Evolutionary conservation across 148 eudicot species (phyloP).

Genomic region (Pouteria glomerata): DNA sequence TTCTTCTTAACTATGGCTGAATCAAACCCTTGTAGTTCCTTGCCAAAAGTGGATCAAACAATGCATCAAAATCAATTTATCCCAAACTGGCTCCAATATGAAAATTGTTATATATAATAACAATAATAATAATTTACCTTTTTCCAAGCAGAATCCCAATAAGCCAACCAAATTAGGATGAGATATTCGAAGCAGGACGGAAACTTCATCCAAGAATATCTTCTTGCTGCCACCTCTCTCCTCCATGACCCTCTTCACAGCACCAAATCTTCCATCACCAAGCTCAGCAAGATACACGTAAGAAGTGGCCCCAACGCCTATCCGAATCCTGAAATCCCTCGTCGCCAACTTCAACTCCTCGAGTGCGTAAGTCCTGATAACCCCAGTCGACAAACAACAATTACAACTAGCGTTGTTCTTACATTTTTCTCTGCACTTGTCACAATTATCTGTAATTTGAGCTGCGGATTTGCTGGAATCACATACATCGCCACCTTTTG

Average conservation of each 20-base stretch:
- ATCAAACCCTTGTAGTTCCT: too few relatives aligned
- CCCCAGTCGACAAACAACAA: constrained; percentile 1
- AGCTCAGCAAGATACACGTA: constrained; percentile 47
- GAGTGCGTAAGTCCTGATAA: constrained; percentile 36
- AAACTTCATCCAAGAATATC: constrained; percentile 49
- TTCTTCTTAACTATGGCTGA: too few relatives aligned
- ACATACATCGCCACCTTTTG: too few relatives aligned
- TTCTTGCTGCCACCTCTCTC: constrained; percentile 49
- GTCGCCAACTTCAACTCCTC: constrained; percentile 44
- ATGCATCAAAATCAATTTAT: too few relatives aligned
- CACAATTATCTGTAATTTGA: too few relatives aligned
- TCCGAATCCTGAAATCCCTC: constrained; percentile 29
- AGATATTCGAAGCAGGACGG: constrained; percentile 49
- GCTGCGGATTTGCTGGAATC: too few relatives aligned
- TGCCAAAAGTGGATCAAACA: too few relatives aligned
- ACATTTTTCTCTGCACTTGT: neutral
- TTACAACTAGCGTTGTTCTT: neutral
- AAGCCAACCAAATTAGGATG: constrained; percentile 51
- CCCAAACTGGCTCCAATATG: too few relatives aligned
- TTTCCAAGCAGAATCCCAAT: constrained; percentile 49
- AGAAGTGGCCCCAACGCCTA: constrained; percentile 47
- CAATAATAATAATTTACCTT: constrained; percentile 33
- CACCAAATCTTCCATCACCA: constrained; percentile 40
- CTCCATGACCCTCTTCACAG: constrained; percentile 47
- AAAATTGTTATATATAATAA: too few relatives aligned